Evolutionary conservation across 306 rosid genomes (phyloP).

Genomic region (Vachellia collinsii): DNA sequence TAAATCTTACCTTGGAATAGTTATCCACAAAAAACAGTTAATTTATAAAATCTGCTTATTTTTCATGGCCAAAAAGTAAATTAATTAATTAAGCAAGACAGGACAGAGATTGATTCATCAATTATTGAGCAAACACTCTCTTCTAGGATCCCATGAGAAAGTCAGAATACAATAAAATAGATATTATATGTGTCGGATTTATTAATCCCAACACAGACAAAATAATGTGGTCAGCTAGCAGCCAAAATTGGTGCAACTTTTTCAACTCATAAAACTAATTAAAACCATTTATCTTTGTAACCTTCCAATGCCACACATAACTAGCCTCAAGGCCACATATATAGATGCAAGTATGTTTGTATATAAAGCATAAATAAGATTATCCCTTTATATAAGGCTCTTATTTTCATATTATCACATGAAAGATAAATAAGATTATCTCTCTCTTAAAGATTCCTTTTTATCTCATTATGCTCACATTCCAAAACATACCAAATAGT

Average conservation of each 20-base stretch:
- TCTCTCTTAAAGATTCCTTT: neutral
- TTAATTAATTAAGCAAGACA: conserved; percentile 10
- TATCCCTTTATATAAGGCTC: neutral
- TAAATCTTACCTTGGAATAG: no score
- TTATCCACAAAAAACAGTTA: no score
- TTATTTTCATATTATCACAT: neutral
- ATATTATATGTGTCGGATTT: conserved; percentile 35
- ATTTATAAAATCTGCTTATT: no score
- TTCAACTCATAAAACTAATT: conserved; percentile 37
- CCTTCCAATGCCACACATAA: neutral
- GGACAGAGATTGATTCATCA: neutral
- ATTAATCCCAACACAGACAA: conserved; percentile 40
- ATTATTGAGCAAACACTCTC: conserved; percentile 2
- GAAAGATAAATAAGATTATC: neutral
- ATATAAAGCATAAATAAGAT: neutral
- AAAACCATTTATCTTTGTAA: neutral
- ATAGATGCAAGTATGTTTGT: no score
- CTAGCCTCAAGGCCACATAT: neutral
- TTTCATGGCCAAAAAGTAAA: neutral
- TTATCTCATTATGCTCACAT: neutral
- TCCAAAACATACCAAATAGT: neutral
- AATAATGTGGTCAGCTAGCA: conserved; percentile 5
- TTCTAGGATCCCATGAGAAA: conserved; percentile 45
- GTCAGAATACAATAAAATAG: conserved; percentile 33
- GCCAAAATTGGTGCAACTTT: conserved; percentile 24